Base-by-base conservation (phyloP, 805 yeast species). In the Myxozyma neglecta region DNA sequence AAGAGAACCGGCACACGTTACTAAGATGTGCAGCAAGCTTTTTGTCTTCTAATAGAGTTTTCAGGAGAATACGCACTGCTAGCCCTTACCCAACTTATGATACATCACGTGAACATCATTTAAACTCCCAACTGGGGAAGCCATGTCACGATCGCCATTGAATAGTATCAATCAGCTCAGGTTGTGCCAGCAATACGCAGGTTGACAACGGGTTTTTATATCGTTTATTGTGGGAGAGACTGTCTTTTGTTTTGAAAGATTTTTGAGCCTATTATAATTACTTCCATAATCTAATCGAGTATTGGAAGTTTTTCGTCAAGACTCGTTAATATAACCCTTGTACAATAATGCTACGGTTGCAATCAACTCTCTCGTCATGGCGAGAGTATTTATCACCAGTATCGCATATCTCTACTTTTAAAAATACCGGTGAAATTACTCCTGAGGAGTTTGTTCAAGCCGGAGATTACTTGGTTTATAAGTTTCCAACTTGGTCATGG, bases 401-500 rank as follows among this genome's bases (percentile, higher is more conserved):
- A 1, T 82, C 87, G 48, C 90, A 92, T 74, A 83, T 79, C n/a
- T 91, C 97, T 32, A 90, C 94, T 16, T 94, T 91, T 76, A 80
- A 85, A 58, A 76, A 81, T 53, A 89, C 97, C 0, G 99, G 99
- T 3, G 94, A 93, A 73, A 86, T 94, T 55, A 89, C 97, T 0
- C 99, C 99, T 1, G 96, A 90, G 57, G 99, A 94, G 74, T 94
- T 94, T 76, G 93, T 91, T 9, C 79, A 79, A 58, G 97, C 99
- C 2, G 99, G 99, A 24, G 97, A 94, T 73, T 94, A 90, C 74
- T 77, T 94, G 60, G 92, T 87, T 37, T 86, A 85, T 74, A 89
- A 88, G 79, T 94, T 94, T 73, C 98, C 99, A 1, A 94, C 98
- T 0, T 94, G 99, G 99, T 85, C 85, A 64, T 94, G 99, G 99